Conservation (phyloP, 129 eudicot genomes). For the Heracleum sosnowskyi region DNA sequence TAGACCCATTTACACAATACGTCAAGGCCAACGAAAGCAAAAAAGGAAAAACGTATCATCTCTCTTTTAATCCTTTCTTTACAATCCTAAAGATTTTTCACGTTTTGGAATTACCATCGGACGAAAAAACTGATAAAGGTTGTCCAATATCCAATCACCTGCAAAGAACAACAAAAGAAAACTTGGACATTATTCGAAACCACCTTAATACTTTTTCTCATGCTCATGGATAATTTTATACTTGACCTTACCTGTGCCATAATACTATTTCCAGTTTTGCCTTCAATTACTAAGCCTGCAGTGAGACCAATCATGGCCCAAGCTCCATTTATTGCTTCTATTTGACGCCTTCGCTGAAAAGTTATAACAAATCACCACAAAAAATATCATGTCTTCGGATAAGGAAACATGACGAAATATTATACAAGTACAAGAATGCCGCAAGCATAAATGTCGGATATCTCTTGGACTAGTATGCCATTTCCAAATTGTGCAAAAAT, state of each 20-base stretch:
- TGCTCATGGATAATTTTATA: too few relatives aligned
- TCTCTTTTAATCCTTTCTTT: not conserved
- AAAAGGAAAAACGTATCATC: not conserved
- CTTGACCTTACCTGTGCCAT: conserved; percentile 58
- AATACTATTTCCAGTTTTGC: conserved; percentile 75
- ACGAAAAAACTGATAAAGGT: conserved; percentile 38
- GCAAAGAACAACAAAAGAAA: conserved; percentile 18
- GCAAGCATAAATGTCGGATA: not conserved
- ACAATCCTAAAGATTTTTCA: not conserved
- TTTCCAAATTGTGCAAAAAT: not conserved
- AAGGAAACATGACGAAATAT: not conserved
- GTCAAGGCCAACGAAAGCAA: not conserved
- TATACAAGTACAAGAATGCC: not conserved
- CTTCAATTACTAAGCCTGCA: conserved; percentile 76
- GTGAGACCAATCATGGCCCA: conserved; percentile 99
- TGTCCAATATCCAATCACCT: conserved; percentile 82
- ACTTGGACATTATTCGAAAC: conserved; percentile 8
- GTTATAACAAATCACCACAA: not conserved
- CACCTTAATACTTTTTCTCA: conserved; percentile 4
- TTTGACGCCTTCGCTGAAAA: conserved; percentile 56
- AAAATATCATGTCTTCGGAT: not conserved
- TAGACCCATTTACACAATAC: not conserved
- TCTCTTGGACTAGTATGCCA: not conserved
- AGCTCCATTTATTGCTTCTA: conserved; percentile 94
- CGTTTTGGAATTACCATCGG: conserved; percentile 22